Evolutionary conservation across 2,329 filamentous ascomycete genomes (phyloP).

Genomic region (Xylaria sp.): DNA sequence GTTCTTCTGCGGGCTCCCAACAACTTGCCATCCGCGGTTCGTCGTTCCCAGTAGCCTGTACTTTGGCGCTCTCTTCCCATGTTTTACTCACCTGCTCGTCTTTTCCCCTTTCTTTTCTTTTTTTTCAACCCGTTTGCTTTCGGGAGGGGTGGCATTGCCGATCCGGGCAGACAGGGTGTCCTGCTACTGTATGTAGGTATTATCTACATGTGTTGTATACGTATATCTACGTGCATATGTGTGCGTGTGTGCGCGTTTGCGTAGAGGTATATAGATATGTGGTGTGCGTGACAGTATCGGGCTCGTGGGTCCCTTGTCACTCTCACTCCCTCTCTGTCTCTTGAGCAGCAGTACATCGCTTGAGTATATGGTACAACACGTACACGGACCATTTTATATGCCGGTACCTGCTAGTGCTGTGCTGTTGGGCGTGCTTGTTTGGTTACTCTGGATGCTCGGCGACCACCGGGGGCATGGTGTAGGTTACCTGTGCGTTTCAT

Average conservation of each 20-base stretch:
- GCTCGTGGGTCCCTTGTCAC: constrained; percentile 7
- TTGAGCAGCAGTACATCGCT: background rate
- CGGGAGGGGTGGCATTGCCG: constrained; percentile 11
- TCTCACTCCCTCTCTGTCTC: background rate
- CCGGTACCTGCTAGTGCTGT: constrained; percentile 25
- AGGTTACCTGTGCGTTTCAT: constrained; percentile 31
- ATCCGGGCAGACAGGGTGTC: background rate
- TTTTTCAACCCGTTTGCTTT: constrained; percentile 15
- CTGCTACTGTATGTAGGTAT: background rate
- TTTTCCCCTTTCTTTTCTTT: background rate
- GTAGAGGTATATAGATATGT: background rate
- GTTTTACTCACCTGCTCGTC: constrained; percentile 4
- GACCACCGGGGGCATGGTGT: constrained; percentile 26
- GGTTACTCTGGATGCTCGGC: constrained; percentile 31
- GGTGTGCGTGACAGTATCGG: background rate
- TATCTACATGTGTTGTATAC: background rate
- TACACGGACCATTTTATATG: constrained; percentile 26
- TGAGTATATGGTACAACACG: background rate
- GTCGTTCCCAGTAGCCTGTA: constrained; percentile 29
- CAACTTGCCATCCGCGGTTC: constrained; percentile 24
- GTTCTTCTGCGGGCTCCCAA: constrained; percentile 28
- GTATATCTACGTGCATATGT: background rate
- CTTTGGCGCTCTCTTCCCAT: constrained; percentile 23
- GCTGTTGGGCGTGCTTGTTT: constrained; percentile 19
- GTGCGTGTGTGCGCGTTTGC: background rate